Base-by-base conservation (phyloP, 2,329 filamentous ascomycete genomes). In the Falciphora oryzae region DNA sequence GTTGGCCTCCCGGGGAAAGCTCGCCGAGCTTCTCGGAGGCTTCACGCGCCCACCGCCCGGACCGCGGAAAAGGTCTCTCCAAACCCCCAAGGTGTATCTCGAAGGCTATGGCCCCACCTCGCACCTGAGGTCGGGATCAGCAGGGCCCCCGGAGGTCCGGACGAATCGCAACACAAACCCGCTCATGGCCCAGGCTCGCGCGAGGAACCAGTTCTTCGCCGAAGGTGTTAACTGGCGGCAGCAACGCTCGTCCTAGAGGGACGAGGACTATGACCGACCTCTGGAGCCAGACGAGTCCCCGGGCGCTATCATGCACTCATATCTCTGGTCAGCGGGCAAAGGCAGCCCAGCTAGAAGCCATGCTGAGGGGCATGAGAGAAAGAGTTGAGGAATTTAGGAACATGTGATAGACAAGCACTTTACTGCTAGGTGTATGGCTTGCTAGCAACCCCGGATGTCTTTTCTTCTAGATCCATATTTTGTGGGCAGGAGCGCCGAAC, bases 1-100 rank as follows among this genome's bases (percentile, higher is more conserved):
- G 69, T 70, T 84, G 59, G 70, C 25, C 73, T 58, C 57, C 2
- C 29, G 25, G 18, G 27, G 57, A 29, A 53, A 53, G 44, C 22
- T 53, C 6, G 44, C 44, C 18, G 44, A 53, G 44, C 44, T 53
- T 11, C 44, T 53, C 44, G 44, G 44, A 2, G 44, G 44, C n/a
- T n/a, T 53, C 8, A 53, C 22, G n/a, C 44, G n/a, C 8, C 44
- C 44, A 7, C 44, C n/a, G 44, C 44, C 18, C 18, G 14, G 29
- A 18, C 32, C 22, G 5, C 29, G 18, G 6, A 22, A 7, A 11
- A 3, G 22, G 32, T 22, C 44, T n/a, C 7, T 53, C 44, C 18
- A 53, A n/a, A 7, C 10, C 2, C 22, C 44, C 18, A 53, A 7
- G 8, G 44, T 11, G 5, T 11, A 53, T 6, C 18, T 53, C 18